phyloP scores from a whole-genome alignment of 768 basidiomycete genomes.

The Butyriboletus loyo region DNA sequence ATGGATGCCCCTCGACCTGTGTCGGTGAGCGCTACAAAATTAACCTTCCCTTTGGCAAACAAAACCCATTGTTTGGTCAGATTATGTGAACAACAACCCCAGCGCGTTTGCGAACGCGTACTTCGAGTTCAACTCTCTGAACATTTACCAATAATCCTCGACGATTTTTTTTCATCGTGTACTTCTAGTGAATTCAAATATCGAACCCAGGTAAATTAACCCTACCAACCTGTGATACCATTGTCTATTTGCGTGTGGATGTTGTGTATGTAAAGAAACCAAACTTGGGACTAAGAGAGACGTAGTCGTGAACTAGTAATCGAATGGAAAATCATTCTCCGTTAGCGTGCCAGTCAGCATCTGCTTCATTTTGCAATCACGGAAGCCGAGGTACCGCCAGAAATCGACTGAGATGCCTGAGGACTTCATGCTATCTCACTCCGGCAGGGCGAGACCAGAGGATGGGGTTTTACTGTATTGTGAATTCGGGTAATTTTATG shows the following conservation, averaged over 20 bases:
- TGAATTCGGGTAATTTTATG: too few species aligned
- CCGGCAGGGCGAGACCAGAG: too few species aligned
- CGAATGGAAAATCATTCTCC: neutral
- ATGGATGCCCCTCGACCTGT: conserved; percentile 27
- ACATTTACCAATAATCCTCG: conserved; percentile 14
- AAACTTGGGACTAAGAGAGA: too few species aligned
- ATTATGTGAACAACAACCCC: conserved; percentile 43
- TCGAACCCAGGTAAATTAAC: neutral
- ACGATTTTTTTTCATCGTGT: neutral
- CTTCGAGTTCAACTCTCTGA: conserved; percentile 23
- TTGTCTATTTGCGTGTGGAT: neutral
- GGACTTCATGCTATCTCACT: too few species aligned
- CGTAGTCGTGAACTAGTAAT: neutral
- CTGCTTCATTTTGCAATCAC: neutral
- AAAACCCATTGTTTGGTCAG: conserved; percentile 38
- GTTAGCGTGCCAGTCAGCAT: neutral
- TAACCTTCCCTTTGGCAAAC: neutral
- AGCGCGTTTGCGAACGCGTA: conserved; percentile 16
- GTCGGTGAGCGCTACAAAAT: conserved; percentile 17
- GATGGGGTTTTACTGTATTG: too few species aligned
- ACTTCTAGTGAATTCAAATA: neutral
- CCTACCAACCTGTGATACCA: too few species aligned
- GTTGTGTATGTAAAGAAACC: neutral
- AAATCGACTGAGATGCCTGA: neutral
- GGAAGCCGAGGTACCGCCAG: neutral